phyloP scores from a whole-genome alignment of 2,329 filamentous ascomycete genomes.

The Alternaria ventricosa region DNA sequence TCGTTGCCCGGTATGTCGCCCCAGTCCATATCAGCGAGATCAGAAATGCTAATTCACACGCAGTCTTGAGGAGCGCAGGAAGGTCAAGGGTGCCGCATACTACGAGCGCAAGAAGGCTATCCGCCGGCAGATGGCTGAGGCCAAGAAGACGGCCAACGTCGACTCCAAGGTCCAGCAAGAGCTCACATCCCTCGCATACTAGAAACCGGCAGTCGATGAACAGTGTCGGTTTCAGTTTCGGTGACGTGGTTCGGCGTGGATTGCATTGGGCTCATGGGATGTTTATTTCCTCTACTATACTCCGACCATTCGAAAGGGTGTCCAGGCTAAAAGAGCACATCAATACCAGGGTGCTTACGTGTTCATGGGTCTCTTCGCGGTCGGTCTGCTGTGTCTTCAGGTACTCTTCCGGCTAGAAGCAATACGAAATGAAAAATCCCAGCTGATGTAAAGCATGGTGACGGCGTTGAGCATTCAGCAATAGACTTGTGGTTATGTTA shows the following conservation, averaged over 20 bases:
- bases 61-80: constrained; percentile 98
- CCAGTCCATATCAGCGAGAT: neutral
- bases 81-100: constrained; percentile 99
- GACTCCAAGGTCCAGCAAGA: constrained; percentile 86
- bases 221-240: constrained; percentile 37
- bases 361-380: constrained; percentile 49
- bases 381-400: constrained; percentile 45
- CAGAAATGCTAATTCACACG: constrained; percentile 29
- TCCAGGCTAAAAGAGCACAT: constrained; percentile 50
- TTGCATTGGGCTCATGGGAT: constrained; percentile 49
- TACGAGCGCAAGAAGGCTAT: constrained; percentile 99
- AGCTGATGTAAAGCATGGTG: constrained; percentile 45
- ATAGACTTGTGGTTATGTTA: constrained; percentile 20
- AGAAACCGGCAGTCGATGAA: constrained; percentile 55
- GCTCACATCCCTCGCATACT: constrained; percentile 92
- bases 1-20: constrained; percentile 88
- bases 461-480: constrained; percentile 38
- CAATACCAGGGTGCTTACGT: constrained; percentile 45
- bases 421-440: constrained; percentile 49
- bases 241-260: constrained; percentile 44
- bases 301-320: constrained; percentile 46
- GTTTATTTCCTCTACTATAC: constrained; percentile 47
- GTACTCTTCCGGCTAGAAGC: constrained; percentile 49
- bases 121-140: constrained; percentile 86
- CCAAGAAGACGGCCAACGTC: constrained; percentile 89